A percentile compares a stretch with the other conserved stretches of the same genome.
phyloP scores from a whole-genome alignment of 345 rosid species.

The Rhodomyrtus tomentosa region DNA sequence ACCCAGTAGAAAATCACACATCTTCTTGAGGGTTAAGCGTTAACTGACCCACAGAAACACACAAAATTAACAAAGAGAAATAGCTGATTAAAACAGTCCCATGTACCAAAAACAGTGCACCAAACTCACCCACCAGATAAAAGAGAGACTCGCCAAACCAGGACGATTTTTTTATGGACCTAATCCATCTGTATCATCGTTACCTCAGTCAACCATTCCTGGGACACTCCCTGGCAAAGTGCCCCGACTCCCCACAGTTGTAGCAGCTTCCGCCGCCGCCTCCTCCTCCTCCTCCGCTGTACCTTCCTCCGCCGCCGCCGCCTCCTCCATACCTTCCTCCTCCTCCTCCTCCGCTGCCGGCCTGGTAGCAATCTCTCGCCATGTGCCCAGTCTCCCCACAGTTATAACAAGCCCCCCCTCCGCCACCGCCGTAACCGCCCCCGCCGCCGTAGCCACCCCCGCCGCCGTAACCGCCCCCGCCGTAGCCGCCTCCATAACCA shows the following conservation, averaged over 20 bases:
- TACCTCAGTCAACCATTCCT: conserved; percentile 29
- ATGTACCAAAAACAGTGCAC: background rate
- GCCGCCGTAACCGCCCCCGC: conserved; percentile 22
- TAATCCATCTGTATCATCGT: background rate
- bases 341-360: conserved; percentile 21
- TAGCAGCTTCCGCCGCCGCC: conserved; percentile 45
- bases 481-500: conserved; percentile 3
- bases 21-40: background rate
- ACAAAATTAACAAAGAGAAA: background rate
- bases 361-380: conserved; percentile 39
- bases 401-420: conserved; percentile 33
- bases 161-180: background rate
- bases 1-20: background rate
- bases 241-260: conserved; percentile 72
- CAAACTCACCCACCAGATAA: background rate
- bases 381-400: conserved; percentile 38
- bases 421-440: conserved; percentile 9
- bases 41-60: background rate
- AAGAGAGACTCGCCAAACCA: background rate
- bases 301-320: conserved; percentile 12
- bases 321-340: conserved; percentile 8
- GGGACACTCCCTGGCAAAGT: conserved; percentile 83
- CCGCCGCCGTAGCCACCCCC: conserved; percentile 34
- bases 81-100: background rate
- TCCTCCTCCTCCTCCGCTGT: background rate